Conservation (phyloP, 306 rosid species). For the Cotoneaster glaucophyllus region DNA sequence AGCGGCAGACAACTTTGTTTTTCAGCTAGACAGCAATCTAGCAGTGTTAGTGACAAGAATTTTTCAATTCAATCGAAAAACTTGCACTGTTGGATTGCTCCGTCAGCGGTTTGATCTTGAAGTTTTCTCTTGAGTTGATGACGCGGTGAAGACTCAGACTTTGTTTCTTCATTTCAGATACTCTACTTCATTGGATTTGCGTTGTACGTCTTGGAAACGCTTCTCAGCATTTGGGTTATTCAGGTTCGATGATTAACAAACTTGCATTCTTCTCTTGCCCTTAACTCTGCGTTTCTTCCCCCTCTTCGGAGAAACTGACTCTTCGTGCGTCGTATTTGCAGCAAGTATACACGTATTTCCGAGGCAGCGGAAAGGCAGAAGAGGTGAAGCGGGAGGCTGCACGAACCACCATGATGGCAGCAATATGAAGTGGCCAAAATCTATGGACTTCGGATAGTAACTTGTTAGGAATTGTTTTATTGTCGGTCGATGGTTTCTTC, state of each 20-base stretch:
- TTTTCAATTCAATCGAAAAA: not conserved
- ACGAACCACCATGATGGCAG: slow-evolving; percentile 78
- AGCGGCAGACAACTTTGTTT: not conserved
- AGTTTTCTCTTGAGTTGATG: slow-evolving; percentile 15
- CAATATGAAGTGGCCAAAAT: slow-evolving; percentile 35
- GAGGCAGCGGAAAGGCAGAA: slow-evolving; percentile 86
- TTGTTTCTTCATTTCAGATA: slow-evolving; percentile 41
- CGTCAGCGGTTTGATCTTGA: slow-evolving; percentile 10
- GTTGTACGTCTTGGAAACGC: slow-evolving; percentile 56
- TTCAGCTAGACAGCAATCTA: not conserved
- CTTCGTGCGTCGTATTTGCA: slow-evolving; percentile 32
- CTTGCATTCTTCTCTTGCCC: not conserved
- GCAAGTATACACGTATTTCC: slow-evolving; percentile 95
- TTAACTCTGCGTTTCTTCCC: not conserved
- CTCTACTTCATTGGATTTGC: slow-evolving; percentile 82
- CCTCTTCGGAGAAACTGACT: slow-evolving; percentile 8
- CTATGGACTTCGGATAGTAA: not conserved
- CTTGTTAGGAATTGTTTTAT: not conserved
- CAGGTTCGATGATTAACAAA: slow-evolving; percentile 48
- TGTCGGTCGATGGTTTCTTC: not conserved
- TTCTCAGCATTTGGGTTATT: slow-evolving; percentile 92
- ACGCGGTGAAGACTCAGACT: not conserved
- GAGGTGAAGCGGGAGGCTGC: slow-evolving; percentile 71
- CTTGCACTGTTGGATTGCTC: not conserved
- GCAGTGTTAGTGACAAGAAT: not conserved